Evolutionary conservation across 495 filamentous ascomycete genomes (phyloP).

Genomic region (Collariella sp.): DNA sequence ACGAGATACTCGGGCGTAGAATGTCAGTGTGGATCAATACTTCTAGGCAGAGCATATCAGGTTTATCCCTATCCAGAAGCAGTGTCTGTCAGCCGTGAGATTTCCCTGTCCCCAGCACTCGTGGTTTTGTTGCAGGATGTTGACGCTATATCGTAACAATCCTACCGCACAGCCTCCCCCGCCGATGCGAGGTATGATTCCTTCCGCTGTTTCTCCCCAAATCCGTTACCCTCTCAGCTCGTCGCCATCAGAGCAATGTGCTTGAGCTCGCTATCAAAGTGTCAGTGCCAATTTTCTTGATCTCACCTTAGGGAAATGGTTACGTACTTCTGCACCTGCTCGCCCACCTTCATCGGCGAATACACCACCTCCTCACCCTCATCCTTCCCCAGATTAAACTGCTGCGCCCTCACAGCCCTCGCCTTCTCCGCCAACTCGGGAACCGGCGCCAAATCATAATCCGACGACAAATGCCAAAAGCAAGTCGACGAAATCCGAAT

Average conservation of each 20-base stretch:
- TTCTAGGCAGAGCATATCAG: too few relatives aligned
- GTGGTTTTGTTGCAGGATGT: too few relatives aligned
- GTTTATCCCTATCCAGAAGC: too few relatives aligned
- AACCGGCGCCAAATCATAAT: conserved; percentile 39
- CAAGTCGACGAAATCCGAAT: conserved; percentile 43
- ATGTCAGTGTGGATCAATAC: too few relatives aligned
- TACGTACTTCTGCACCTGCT: conserved; percentile 41
- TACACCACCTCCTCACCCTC: conserved; percentile 40
- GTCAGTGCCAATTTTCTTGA: conserved; percentile 1
- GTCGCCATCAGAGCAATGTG: conserved; percentile 38
- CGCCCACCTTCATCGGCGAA: conserved; percentile 38
- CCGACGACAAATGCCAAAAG: conserved; percentile 44
- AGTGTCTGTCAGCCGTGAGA: too few relatives aligned
- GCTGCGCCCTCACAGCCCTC: conserved; percentile 29
- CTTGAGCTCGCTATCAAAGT: conserved; percentile 26
- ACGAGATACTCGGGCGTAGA: too few relatives aligned
- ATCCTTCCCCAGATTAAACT: conserved; percentile 35
- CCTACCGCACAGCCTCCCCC: too few relatives aligned
- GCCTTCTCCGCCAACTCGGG: conserved; percentile 31
- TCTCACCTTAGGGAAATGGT: neutral
- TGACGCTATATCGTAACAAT: too few relatives aligned
- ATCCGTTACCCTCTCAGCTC: neutral
- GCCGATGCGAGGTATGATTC: too few relatives aligned
- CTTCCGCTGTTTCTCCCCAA: too few relatives aligned
- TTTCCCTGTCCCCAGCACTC: too few relatives aligned